Evolutionary conservation across 495 filamentous ascomycete species (phyloP), one percentile per base, ranked within the genome.

Genomic region (Platismatia glauca): DNA sequence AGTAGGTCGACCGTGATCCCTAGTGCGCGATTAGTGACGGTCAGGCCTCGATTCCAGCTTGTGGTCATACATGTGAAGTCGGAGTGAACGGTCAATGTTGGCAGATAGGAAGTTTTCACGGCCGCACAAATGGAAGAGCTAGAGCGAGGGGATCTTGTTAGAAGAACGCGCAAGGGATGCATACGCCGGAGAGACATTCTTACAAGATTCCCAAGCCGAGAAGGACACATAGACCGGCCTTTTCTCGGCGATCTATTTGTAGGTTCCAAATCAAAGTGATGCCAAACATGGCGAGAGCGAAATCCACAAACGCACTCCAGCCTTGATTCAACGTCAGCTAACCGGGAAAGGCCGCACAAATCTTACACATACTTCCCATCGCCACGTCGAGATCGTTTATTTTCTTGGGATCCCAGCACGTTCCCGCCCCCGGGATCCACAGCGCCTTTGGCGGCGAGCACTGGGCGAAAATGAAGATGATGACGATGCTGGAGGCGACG

Each of bases 91-190:
- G 35, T 46, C 18, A 43, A 22, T 6, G 53, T 44, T 22, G 53
- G 60, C 9, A 63, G 53, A n/a, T 58, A 44, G 37, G 60, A 56
- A 9, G 37, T 63, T 20, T 57, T 63, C 11, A 63, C 41, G 18
- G 27, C 52, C 20, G 52, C 53, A 48, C 60, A 63, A 37, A 63
- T 48, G 27, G 38, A 24, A 46, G 60, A 53, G 58, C 58, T 60
- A 37, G 29, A 33, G 31, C 15, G 22, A 22, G n/a, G 18, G 8
- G 24, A n/a, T 9, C 8, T n/a, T 7, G 20, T 60, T 46, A 44
- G 29, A 50, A 2, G 18, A n/a, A 34, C 29, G 9, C n/a, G 39
- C 2, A 24, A 13, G 7, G 12, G 7, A 24, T n/a, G n/a, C 11
- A 37, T 22, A 55, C 15, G 29, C 53, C 2, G 29, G n/a, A 29